Conservation (phyloP, 1,284 basidiomycete genomes). For the Hemileia vastatrix region DNA sequence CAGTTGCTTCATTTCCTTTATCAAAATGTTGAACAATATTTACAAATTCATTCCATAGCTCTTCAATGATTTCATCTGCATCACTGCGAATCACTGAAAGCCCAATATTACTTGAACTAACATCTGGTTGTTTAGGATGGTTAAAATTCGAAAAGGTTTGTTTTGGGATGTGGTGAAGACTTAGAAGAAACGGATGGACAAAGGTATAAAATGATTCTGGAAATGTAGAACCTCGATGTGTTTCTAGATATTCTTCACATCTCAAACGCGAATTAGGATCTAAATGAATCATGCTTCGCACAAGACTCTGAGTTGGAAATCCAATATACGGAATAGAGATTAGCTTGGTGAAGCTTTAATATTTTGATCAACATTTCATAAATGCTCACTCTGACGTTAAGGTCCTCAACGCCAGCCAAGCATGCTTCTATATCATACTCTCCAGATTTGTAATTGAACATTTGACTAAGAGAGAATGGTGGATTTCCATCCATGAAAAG, state of each 20-base stretch:
- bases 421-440: conserved; percentile 67
- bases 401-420: conserved; percentile 67
- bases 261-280: conserved; percentile 66
- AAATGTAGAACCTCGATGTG: conserved; percentile 65
- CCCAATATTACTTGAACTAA: neutral
- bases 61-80: conserved; percentile 65
- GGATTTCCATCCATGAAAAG: conserved; percentile 90
- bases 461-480: conserved; percentile 84
- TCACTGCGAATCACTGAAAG: conserved; percentile 57
- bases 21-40: conserved; percentile 62
- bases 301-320: conserved; percentile 58
- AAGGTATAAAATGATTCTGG: conserved; percentile 90
- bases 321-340: conserved; percentile 13
- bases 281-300: conserved; percentile 79
- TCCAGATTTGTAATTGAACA: conserved; percentile 87
- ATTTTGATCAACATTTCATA: conserved; percentile 13
- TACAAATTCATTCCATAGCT: conserved; percentile 70
- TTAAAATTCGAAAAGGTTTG: conserved; percentile 34
- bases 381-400: conserved; percentile 62
- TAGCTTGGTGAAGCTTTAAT: neutral
- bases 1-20: conserved; percentile 48
- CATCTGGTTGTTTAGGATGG: conserved; percentile 26
- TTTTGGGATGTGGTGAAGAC: conserved; percentile 50
- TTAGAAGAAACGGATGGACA: conserved; percentile 75
- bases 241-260: conserved; percentile 71